Conservation (phyloP, 768 basidiomycete genomes). For the Termitomyces sp. region DNA sequence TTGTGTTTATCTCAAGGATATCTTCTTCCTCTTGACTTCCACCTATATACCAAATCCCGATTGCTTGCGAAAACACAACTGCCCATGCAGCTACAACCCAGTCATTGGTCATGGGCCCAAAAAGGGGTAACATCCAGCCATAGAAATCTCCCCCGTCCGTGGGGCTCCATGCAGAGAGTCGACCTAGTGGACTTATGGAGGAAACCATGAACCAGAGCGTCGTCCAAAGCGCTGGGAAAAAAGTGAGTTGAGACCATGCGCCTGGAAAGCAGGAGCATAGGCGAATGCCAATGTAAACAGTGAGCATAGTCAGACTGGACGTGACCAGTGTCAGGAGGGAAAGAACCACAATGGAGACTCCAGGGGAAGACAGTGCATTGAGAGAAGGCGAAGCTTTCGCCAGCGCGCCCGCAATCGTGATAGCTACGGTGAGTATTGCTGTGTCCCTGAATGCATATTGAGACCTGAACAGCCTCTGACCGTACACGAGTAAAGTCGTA, state of each 20-base stretch:
- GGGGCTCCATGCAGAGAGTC: constrained; percentile 71
- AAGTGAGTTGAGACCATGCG: constrained; percentile 41
- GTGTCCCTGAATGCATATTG: constrained; percentile 19
- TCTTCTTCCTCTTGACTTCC: constrained; percentile 19
- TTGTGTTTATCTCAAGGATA: constrained; percentile 8
- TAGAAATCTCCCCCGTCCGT: constrained; percentile 51
- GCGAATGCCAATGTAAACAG: constrained; percentile 36
- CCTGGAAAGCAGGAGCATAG: constrained; percentile 26
- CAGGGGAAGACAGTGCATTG: constrained; percentile 52
- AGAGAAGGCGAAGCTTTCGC: constrained; percentile 41
- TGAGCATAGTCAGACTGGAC: constrained; percentile 38
- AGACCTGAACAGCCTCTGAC: constrained; percentile 29
- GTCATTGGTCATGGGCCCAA: constrained; percentile 62
- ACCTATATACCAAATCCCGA: constrained; percentile 59
- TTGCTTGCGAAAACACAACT: constrained; percentile 51
- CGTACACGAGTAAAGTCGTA: constrained; percentile 33
- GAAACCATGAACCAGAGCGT: constrained; percentile 55
- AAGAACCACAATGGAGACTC: constrained; percentile 46
- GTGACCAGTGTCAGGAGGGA: constrained; percentile 36
- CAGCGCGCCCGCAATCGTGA: constrained; percentile 39
- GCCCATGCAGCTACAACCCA: constrained; percentile 81
- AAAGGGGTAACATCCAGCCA: constrained; percentile 54
- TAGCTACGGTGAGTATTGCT: constrained; percentile 28
- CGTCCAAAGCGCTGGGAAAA: constrained; percentile 74
- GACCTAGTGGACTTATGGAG: constrained; percentile 61